Conservation (phyloP, 345 rosid species). For the Pistacia atlantica region DNA sequence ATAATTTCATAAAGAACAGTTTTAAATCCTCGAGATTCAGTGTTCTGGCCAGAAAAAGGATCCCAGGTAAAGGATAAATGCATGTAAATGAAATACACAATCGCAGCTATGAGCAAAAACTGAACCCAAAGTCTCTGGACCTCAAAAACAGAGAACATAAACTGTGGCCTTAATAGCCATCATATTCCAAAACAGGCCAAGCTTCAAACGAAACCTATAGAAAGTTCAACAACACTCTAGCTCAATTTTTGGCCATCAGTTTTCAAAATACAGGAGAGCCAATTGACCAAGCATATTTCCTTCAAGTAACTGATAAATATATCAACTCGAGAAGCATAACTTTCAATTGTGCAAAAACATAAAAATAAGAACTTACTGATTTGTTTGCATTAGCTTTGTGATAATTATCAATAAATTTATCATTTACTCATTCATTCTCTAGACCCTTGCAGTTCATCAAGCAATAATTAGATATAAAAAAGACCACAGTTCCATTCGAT, state of each 20-base stretch:
- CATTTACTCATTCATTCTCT: slow-evolving; percentile 8
- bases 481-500: background rate
- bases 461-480: background rate
- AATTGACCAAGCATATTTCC: background rate
- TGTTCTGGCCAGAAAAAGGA: background rate
- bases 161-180: background rate
- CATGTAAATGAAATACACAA: background rate
- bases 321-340: background rate
- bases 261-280: background rate
- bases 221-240: background rate
- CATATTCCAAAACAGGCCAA: background rate
- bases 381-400: background rate
- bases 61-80: background rate
- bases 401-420: background rate
- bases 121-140: background rate
- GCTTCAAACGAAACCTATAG: background rate
- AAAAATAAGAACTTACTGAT: background rate
- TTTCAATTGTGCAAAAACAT: background rate
- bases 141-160: background rate
- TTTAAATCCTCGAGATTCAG: background rate
- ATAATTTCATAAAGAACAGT: background rate
- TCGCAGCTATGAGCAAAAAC: background rate
- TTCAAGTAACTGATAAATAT: background rate
- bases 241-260: background rate
- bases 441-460: background rate